A percentile compares a stretch with the other conserved stretches of the same genome.
Conservation (phyloP, 805 yeast species). For the Metschnikowia lunata region DNA sequence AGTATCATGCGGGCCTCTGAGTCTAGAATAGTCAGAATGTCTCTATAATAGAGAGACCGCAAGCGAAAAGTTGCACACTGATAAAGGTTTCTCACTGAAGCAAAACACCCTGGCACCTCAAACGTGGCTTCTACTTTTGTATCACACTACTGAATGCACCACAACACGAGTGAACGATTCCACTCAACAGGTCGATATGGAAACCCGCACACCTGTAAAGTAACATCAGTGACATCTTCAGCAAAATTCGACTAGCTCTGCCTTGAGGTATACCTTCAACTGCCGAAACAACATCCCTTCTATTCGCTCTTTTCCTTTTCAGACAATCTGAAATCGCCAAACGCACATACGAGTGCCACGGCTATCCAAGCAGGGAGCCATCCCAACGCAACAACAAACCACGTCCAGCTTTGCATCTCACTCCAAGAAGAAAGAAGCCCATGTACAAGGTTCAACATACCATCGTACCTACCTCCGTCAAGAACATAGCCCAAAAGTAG, state of each 20-base stretch:
- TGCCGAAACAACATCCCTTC: not conserved
- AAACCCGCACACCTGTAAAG: no score
- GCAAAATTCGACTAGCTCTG: no score
- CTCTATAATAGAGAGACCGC: no score
- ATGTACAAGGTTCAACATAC: conserved; percentile 39
- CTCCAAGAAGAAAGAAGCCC: conserved; percentile 62
- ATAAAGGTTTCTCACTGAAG: no score
- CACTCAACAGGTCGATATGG: no score
- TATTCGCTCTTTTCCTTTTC: conserved; percentile 7
- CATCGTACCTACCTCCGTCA: conserved; percentile 23
- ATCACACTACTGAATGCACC: not conserved
- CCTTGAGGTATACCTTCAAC: no score
- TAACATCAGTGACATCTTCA: no score
- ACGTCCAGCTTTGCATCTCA: conserved; percentile 77
- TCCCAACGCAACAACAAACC: conserved; percentile 66
- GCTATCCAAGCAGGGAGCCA: conserved; percentile 83
- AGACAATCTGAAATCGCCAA: conserved; percentile 24
- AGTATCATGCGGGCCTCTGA: no score
- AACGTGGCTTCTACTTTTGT: no score
- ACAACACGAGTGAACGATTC: not conserved
- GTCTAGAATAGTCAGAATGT: no score
- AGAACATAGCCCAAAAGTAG: conserved; percentile 24
- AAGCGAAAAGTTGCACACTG: no score
- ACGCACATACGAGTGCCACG: conserved; percentile 24
- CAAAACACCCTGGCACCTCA: no score